Percentiles rank a stretch among this genome's conserved stretches.
Conservation (phyloP, 2,329 filamentous ascomycete genomes). For the Mycosphaerella sp. region DNA sequence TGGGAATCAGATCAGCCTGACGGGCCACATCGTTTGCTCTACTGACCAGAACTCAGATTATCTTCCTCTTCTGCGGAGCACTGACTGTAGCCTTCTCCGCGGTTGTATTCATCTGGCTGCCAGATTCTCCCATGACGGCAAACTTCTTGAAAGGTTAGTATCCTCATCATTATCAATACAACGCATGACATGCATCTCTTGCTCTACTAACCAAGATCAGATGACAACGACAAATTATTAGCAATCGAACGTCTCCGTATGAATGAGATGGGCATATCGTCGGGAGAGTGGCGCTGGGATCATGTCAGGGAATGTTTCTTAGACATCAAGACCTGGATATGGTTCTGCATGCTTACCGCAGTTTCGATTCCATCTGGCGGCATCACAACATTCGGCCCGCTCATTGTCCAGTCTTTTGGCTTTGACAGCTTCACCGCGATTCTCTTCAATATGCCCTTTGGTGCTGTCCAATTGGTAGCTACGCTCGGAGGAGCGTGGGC, state of each 20-base stretch:
- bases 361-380: constrained; percentile 51
- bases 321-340: constrained; percentile 57
- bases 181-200: too few species aligned
- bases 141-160: constrained; percentile 51
- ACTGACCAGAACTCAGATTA: not conserved
- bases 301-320: constrained; percentile 49
- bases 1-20: too few species aligned
- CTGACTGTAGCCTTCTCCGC: constrained; percentile 49
- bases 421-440: constrained; percentile 53
- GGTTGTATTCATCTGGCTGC: constrained; percentile 53
- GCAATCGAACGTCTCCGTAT: constrained; percentile 50
- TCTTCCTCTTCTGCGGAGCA: constrained; percentile 31
- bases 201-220: too few species aligned
- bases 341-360: constrained; percentile 44
- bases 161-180: too few species aligned
- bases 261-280: constrained; percentile 41
- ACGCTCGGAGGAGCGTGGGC: constrained; percentile 54
- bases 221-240: constrained; percentile 53
- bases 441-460: constrained; percentile 57
- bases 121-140: constrained; percentile 57
- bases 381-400: constrained; percentile 53
- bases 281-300: constrained; percentile 46
- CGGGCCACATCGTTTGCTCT: too few species aligned
- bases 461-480: constrained; percentile 54
- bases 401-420: constrained; percentile 55